Evolutionary conservation across 805 yeast species (phyloP), one percentile per base, ranked within the genome.

Genomic region (Metschnikowia continentalis): DNA sequence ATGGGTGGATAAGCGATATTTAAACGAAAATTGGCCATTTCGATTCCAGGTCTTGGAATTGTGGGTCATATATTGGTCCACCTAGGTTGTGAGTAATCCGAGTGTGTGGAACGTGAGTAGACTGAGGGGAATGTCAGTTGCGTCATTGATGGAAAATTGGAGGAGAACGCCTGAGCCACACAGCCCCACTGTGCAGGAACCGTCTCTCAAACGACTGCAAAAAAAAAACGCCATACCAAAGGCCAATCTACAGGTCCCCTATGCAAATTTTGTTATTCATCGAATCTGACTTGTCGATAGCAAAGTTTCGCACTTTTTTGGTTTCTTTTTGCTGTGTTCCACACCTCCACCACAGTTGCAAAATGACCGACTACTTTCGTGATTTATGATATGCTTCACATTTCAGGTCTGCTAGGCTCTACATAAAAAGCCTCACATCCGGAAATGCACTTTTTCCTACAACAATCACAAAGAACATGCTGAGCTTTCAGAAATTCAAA

Each of bases 401-500:
- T 26, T 40, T 15, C 13, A 11, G 6, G 19, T 20, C 19, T 32
- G 45, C 36, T 26, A 6, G 20, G n/a, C 17, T 32, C 20, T 11
- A 33, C 32, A n/a, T 42, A 42, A 42, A 33, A 35, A 10, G 20
- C 19, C 19, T 19, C 13, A 17, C 6, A 30, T 41, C 35, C 36
- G 8, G 11, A 6, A 10, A 14, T 8, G 10, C 19, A 11, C 20
- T 22, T 40, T 26, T 4, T 4, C 10, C 13, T 14, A 17, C 32
- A 33, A 20, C 20, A n/a, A n/a, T n/a, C 19, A 23, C n/a, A 15
- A 33, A 14, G 3, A 33, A 42, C n/a, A 44, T 44, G 47, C 47
- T 35, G 47, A 23, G 23, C n/a, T 35, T 45, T 42, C 50, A 46
- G 19, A 50, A 48, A 39, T 41, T 45, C n/a, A 52, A 51, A 43